Evolutionary conservation across 2,329 filamentous ascomycete species (phyloP), one percentile per base, ranked within the genome.

Genomic region (Volutella citrinella): DNA sequence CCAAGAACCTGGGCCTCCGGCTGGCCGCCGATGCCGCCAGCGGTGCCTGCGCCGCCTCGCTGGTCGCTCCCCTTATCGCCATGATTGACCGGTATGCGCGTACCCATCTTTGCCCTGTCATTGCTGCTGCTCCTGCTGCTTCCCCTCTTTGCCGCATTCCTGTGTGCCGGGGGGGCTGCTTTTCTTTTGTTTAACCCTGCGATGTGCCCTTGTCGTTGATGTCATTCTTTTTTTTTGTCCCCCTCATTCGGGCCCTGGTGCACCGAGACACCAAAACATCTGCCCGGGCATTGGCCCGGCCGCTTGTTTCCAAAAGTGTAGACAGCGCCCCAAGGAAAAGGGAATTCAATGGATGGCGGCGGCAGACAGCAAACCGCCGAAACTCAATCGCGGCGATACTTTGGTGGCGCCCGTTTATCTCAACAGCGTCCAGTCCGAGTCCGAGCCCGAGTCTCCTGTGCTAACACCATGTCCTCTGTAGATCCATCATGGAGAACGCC

Each of bases 41-140:
- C 51, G 89, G 87, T 3, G 73, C 76, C 3, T 74, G 77, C 27
- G 87, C 89, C 10, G 87, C 84, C 3, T 76, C 74, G 7, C 66
- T 93, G 41, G 84, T 95, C 29, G 87, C 89, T 34, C 89, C 90
- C 2, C 58, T 94, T 23, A 91, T 95, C 44, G 85, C 84, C 22
- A 83, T 93, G 46, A 93, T 96, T 62, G 89, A 95, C 62, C 80
- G 84, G 85, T 90, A 67, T 26, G 47, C 30, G 20, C 8, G 9
- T 12, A 22, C 12, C 20, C 12, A 22, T 22, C 20, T 22, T n/a
- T n/a, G n/a, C n/a, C n/a, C n/a, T n/a, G n/a, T n/a, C n/a, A n/a
- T n/a, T n/a, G n/a, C n/a, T n/a, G n/a, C n/a, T n/a, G n/a, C n/a
- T n/a, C n/a, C n/a, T n/a, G n/a, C n/a, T n/a, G n/a, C n/a, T n/a